Percentiles rank a stretch among this genome's conserved stretches.
Conservation (phyloP, 441 rosid species). For the Pelargonium fulgidum region DNA sequence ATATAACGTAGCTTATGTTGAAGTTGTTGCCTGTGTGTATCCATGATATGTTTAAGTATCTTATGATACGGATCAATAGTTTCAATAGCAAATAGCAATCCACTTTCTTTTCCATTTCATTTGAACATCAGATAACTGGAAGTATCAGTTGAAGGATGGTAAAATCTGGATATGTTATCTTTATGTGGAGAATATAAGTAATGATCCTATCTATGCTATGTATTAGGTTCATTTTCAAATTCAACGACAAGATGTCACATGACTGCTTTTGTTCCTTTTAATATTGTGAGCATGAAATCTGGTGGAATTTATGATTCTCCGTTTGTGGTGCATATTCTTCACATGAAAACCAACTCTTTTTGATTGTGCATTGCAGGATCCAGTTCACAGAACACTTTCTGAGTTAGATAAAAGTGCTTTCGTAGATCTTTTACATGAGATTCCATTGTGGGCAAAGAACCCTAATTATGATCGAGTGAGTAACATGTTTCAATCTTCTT, state of each 20-base stretch:
- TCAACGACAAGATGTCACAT: background rate
- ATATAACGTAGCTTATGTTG: background rate
- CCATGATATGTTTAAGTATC: background rate
- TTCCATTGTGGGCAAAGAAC: conserved; percentile 41
- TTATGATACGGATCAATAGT: background rate
- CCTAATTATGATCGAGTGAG: conserved; percentile 43
- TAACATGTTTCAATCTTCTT: background rate
- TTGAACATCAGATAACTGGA: too few relatives aligned
- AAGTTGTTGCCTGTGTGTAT: background rate
- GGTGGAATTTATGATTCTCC: background rate
- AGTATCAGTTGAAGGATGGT: background rate
- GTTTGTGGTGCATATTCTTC: background rate
- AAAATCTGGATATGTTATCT: background rate
- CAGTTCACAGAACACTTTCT: conserved; percentile 15
- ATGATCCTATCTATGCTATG: background rate
- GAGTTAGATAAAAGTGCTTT: conserved; percentile 23
- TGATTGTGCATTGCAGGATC: conserved; percentile 27
- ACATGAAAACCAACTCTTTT: background rate
- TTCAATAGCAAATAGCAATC: background rate
- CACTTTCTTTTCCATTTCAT: background rate
- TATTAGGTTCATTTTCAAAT: background rate
- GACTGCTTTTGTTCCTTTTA: background rate
- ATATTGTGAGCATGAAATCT: background rate
- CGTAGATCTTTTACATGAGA: conserved; percentile 28
- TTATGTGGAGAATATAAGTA: conserved; percentile 1